These are phyloP conservation scores for Cairneyella variabilis DNA, from an alignment of 495 filamentous ascomycete species.

Conservation along the genomic window DNA sequence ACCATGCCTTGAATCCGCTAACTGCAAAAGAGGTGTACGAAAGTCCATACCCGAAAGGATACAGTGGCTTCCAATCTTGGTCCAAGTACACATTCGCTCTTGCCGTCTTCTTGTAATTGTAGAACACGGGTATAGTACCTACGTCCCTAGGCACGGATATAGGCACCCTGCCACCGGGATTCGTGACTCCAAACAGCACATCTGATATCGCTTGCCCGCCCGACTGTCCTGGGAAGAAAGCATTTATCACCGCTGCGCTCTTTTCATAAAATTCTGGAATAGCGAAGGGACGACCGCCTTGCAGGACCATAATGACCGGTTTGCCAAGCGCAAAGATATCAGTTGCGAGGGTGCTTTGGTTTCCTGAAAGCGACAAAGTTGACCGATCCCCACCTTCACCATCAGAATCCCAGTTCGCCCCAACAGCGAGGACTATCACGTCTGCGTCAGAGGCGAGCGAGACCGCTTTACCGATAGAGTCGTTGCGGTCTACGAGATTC, in stretches of 20 bases:
- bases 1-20: constrained; percentile 22
- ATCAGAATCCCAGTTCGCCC: constrained; percentile 41
- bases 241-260: constrained; percentile 59
- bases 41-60: constrained; percentile 81
- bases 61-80: constrained; percentile 66
- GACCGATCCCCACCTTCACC: constrained; percentile 41
- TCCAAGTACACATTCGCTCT: constrained; percentile 53
- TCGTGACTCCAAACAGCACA: constrained; percentile 82
- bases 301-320: constrained; percentile 38
- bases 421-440: constrained; percentile 37
- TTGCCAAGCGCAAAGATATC: constrained; percentile 37
- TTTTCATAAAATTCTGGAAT: constrained; percentile 32
- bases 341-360: constrained; percentile 30
- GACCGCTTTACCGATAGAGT: constrained; percentile 27
- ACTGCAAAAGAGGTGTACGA: constrained; percentile 70
- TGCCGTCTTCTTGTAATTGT: constrained; percentile 35
- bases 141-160: constrained; percentile 85
- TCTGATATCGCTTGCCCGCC: constrained; percentile 85
- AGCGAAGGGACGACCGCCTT: constrained; percentile 40
- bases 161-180: constrained; percentile 77
- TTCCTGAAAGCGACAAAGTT: constrained; percentile 33
- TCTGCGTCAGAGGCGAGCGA: constrained; percentile 32
- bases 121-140: constrained; percentile 65
- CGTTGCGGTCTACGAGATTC: constrained; percentile 37
- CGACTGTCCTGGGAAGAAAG: constrained; percentile 84